These are phyloP conservation scores for Aspergillus alliaceus DNA, from an alignment of 2,329 filamentous ascomycete species.

Conservation along the genomic window DNA sequence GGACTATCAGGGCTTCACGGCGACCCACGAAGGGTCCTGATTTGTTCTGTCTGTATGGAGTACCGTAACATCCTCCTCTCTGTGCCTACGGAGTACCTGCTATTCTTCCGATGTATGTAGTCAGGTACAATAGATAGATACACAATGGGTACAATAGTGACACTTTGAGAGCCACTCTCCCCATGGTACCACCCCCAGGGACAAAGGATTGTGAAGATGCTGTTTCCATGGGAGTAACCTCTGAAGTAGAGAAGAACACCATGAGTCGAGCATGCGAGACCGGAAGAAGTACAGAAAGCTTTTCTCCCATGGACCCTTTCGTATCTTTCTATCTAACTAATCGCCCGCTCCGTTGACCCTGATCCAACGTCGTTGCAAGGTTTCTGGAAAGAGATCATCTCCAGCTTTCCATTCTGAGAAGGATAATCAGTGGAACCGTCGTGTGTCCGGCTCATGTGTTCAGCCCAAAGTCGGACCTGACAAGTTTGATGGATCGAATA, in stretches of 20 bases:
- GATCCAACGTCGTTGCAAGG: conserved; percentile 6
- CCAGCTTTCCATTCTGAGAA: conserved; percentile 21
- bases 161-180: neutral
- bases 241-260: neutral
- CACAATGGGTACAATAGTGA: neutral
- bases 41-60: neutral
- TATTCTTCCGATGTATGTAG: neutral
- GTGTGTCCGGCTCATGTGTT: conserved; percentile 11
- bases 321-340: conserved; percentile 4
- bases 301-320: conserved; percentile 8
- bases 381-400: conserved; percentile 22
- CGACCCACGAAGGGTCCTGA: conserved; percentile 13
- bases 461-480: conserved; percentile 5
- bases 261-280: neutral
- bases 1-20: conserved; percentile 5
- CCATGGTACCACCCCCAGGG: neutral
- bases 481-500: conserved; percentile 11
- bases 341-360: conserved; percentile 6
- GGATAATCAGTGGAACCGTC: conserved; percentile 31
- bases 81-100: neutral
- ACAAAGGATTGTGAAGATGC: neutral
- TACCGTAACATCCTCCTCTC: neutral
- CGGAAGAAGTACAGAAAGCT: conserved; percentile 3
- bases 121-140: neutral
- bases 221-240: neutral